These are phyloP conservation scores for Arabidopsis suecica DNA, from an alignment of 345 rosid species.

Conservation along the genomic window DNA sequence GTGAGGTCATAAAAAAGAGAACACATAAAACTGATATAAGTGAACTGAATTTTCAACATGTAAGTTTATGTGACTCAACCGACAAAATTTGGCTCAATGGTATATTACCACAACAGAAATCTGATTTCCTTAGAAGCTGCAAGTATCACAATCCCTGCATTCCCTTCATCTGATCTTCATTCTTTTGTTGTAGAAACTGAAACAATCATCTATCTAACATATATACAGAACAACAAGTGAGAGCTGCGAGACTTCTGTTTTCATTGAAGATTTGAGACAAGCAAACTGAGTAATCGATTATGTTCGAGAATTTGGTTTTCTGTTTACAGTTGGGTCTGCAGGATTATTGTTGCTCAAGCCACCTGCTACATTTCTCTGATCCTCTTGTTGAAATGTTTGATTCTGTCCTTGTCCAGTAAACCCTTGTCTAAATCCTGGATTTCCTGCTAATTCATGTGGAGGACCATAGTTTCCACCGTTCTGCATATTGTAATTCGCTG, in stretches of 20 bases:
- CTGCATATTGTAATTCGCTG: conserved; percentile 42
- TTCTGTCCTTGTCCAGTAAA: conserved; percentile 19
- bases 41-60: not conserved
- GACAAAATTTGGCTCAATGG: not conserved
- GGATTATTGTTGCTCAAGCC: conserved; percentile 43
- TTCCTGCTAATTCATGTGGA: conserved; percentile 27
- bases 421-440: conserved; percentile 15
- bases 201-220: conserved; percentile 4
- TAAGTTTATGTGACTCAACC: not conserved
- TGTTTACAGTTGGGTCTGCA: conserved; percentile 39
- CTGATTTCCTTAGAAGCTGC: conserved; percentile 6
- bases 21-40: not conserved
- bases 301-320: conserved; percentile 44
- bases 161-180: conserved; percentile 3
- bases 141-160: conserved; percentile 2
- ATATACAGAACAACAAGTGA: not conserved
- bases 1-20: not conserved
- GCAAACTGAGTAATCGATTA: conserved; percentile 23
- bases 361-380: conserved; percentile 50
- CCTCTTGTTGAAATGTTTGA: conserved; percentile 48
- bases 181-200: conserved; percentile 16
- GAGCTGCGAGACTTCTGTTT: not conserved
- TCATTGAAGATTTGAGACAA: not conserved
- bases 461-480: conserved; percentile 44
- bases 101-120: not conserved